Conservation (phyloP, 1,139 yeast genomes). For the Blastobotrys buckinghamii region DNA sequence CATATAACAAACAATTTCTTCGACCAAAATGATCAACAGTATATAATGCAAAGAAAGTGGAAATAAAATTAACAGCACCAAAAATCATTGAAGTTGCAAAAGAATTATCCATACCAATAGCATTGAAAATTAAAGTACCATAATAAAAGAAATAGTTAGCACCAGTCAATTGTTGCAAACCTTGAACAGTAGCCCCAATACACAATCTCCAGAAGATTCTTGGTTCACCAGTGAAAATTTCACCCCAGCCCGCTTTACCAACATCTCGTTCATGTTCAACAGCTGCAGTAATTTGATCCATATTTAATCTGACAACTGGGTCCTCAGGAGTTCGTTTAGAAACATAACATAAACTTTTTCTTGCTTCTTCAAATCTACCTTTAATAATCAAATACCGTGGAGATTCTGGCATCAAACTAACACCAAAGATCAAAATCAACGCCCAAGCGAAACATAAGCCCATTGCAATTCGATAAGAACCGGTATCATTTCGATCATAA, state of each 20-base stretch:
- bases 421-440: conserved; percentile 42
- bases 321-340: conserved; percentile 58
- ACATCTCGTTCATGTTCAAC: conserved; percentile 56
- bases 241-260: conserved; percentile 66
- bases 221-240: conserved; percentile 61
- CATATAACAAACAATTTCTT: conserved; percentile 57
- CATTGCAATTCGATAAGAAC: conserved; percentile 60
- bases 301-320: conserved; percentile 51
- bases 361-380: conserved; percentile 53
- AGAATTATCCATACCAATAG: conserved; percentile 61
- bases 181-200: conserved; percentile 60
- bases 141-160: conserved; percentile 78
- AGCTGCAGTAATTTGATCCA: conserved; percentile 57
- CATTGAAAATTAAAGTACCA: conserved; percentile 69
- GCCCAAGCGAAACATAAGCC: conserved; percentile 45
- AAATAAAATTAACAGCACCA: conserved; percentile 72
- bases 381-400: conserved; percentile 63
- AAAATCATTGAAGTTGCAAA: conserved; percentile 71
- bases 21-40: conserved; percentile 68
- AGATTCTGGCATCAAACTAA: conserved; percentile 70
- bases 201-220: conserved; percentile 58
- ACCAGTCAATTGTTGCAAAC: conserved; percentile 75
- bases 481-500: conserved; percentile 43
- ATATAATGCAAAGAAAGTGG: conserved; percentile 63
- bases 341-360: conserved; percentile 52